Conservation (phyloP, 176 grass and related monocot genomes). For the Phragmites australis region DNA sequence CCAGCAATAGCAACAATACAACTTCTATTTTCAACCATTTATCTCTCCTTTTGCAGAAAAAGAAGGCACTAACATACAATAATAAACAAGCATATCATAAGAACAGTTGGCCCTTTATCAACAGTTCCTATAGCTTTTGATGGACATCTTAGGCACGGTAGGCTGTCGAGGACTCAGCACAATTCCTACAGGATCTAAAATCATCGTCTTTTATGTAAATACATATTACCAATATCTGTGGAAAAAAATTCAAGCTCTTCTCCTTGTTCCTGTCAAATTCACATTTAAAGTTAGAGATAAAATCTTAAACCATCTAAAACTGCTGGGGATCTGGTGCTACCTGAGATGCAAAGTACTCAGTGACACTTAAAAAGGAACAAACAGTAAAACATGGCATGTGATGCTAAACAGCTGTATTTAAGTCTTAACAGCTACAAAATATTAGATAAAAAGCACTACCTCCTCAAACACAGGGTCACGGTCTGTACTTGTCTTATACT, state of each 20-base stretch:
- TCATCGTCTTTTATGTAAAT: not conserved
- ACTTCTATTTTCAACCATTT: not conserved
- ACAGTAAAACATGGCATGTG: not conserved
- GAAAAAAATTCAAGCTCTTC: not conserved
- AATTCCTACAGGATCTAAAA: conserved; percentile 18
- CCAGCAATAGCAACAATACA: conserved; percentile 5
- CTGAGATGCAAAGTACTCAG: not conserved
- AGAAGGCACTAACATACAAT: not conserved
- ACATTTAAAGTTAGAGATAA: not conserved
- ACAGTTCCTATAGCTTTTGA: too few species aligned
- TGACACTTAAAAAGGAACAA: not conserved
- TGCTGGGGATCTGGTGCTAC: not conserved
- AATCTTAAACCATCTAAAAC: not conserved
- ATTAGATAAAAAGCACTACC: conserved; percentile 44
- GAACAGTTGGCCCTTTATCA: too few species aligned
- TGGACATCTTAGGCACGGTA: too few species aligned
- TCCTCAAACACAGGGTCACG: conserved; percentile 86
- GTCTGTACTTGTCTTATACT: conserved; percentile 83
- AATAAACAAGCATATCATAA: conserved; percentile 16
- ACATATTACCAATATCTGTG: conserved; percentile 24
- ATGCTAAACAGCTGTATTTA: not conserved
- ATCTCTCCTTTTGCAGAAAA: not conserved
- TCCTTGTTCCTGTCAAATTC: conserved; percentile 7
- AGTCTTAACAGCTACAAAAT: not conserved
- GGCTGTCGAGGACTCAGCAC: too few species aligned